These are phyloP conservation scores for Aureobasidium sp. DNA, from an alignment of 2,329 filamentous ascomycete genomes.

Conservation along the genomic window DNA sequence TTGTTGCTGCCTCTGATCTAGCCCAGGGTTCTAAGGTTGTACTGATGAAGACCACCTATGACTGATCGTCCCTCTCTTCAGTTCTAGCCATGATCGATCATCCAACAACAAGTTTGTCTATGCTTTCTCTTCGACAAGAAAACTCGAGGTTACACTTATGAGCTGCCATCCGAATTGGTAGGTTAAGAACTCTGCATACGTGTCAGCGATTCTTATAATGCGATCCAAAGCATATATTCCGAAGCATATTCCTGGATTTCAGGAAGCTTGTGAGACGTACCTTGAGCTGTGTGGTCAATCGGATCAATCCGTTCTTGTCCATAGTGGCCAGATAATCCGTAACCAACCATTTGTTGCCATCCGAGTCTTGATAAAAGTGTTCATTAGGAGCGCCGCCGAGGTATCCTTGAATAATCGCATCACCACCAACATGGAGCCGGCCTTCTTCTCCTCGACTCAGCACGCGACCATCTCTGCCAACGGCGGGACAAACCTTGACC, in stretches of 20 bases:
- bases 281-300: neutral
- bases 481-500: neutral
- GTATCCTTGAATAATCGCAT: neutral
- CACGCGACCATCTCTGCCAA: neutral
- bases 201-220: neutral
- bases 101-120: neutral
- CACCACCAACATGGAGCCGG: neutral
- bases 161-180: neutral
- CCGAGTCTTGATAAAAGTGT: neutral
- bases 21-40: neutral
- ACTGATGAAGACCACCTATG: neutral
- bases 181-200: neutral
- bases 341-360: neutral
- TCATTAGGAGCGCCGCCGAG: neutral
- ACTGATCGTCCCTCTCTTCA: neutral
- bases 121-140: neutral
- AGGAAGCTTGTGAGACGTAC: neutral
- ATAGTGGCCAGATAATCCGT: neutral
- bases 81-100: neutral
- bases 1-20: neutral
- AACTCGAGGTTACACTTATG: neutral
- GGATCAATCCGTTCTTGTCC: neutral
- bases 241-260: neutral
- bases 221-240: no score
- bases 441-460: constrained; percentile 1